phyloP scores from a whole-genome alignment of 2,329 filamentous ascomycete genomes.

The Lojkania enalia region DNA sequence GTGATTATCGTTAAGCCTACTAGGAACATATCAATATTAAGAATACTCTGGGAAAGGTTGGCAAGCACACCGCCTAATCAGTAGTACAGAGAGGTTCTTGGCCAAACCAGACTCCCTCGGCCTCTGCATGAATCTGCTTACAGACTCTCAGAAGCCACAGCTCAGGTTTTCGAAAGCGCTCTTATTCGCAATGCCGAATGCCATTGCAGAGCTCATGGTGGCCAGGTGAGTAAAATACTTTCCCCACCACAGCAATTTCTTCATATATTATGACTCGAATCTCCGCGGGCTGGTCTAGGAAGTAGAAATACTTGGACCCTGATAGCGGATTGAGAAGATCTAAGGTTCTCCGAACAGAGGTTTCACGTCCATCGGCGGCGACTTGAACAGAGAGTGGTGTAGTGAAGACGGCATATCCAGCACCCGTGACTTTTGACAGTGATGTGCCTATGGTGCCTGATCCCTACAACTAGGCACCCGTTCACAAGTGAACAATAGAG shows the following conservation, averaged over 20 bases:
- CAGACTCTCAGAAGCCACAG: constrained; percentile 18
- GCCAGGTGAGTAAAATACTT: constrained; percentile 16
- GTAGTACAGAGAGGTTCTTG: constrained; percentile 21
- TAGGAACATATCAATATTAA: no score
- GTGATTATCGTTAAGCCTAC: no score
- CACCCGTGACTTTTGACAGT: no score
- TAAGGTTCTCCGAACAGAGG: no score
- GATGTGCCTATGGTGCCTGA: no score
- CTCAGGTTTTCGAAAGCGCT: constrained; percentile 9
- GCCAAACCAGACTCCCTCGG: constrained; percentile 20
- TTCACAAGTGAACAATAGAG: no score
- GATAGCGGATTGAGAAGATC: no score
- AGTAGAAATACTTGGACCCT: constrained; percentile 29
- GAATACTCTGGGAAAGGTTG: constrained; percentile 2
- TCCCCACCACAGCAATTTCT: constrained; percentile 19
- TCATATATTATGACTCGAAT: constrained; percentile 18
- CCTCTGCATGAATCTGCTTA: constrained; percentile 16
- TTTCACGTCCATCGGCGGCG: no score
- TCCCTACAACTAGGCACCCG: no score
- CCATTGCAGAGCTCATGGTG: constrained; percentile 5
- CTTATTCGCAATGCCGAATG: constrained; percentile 6
- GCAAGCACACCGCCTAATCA: constrained; percentile 4
- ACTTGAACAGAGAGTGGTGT: no score
- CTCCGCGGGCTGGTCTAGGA: constrained; percentile 20
- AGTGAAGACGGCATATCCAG: no score